These are phyloP conservation scores for Schizosaccharomyces lindneri DNA, from an alignment of 805 yeast species.

Conservation along the genomic window DNA sequence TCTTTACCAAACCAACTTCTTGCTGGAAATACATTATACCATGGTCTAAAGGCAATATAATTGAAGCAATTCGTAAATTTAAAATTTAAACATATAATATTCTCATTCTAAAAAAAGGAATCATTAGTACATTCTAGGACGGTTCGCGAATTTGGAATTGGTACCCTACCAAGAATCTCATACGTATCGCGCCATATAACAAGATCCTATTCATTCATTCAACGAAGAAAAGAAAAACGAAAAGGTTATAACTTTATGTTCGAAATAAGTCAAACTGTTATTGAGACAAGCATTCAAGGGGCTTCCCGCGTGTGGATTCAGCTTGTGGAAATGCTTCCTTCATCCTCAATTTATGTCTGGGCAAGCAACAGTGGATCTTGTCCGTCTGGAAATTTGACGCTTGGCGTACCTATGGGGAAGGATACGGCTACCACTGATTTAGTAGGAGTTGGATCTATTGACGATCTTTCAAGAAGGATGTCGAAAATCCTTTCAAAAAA, in stretches of 20 bases:
- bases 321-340: neutral
- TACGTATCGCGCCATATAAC: too few species aligned
- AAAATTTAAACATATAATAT: too few species aligned
- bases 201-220: too few species aligned
- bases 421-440: neutral
- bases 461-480: neutral
- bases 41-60: too few species aligned
- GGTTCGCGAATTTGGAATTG: too few species aligned
- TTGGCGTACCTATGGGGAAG: neutral
- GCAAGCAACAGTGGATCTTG: neutral
- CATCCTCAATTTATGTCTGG: neutral
- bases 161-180: too few species aligned
- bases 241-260: neutral
- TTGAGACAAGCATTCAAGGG: neutral
- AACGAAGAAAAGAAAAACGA: too few species aligned
- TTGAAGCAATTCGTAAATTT: too few species aligned
- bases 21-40: too few species aligned
- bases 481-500: neutral
- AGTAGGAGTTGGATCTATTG: neutral
- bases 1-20: too few species aligned
- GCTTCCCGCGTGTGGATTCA: neutral
- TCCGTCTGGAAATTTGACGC: neutral
- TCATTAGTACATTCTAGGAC: too few species aligned
- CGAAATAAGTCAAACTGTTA: neutral
- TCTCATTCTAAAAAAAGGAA: too few species aligned